Conservation (phyloP, 1,284 basidiomycete species). For the Clitocybe nebularis region DNA sequence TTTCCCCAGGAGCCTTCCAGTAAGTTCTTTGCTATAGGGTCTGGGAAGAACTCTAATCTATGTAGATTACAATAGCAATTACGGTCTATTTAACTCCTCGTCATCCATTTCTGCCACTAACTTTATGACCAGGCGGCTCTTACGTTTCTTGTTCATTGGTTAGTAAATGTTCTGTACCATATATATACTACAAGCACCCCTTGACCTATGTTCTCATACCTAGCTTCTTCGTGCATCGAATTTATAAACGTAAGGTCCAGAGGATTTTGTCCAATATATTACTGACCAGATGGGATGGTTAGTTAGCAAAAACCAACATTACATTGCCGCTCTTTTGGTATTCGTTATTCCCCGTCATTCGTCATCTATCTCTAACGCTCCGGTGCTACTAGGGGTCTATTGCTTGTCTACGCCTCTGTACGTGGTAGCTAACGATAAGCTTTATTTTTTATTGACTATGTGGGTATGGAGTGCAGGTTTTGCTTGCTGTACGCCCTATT, state of each 20-base stretch:
- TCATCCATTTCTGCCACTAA: background rate
- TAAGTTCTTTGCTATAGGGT: slow-evolving; percentile 21
- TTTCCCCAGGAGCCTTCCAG: slow-evolving; percentile 36
- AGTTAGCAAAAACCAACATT: slow-evolving; percentile 39
- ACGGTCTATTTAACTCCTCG: slow-evolving; percentile 42
- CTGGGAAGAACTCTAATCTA: background rate
- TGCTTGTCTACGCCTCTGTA: slow-evolving; percentile 28
- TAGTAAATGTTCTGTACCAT: slow-evolving; percentile 1
- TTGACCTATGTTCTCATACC: background rate
- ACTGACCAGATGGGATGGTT: background rate
- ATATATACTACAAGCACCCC: slow-evolving; percentile 1
- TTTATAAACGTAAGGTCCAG: slow-evolving; percentile 32
- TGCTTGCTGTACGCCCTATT: slow-evolving; percentile 20
- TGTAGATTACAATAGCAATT: slow-evolving; percentile 40
- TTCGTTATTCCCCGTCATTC: slow-evolving; percentile 6
- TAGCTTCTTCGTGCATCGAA: slow-evolving; percentile 33
- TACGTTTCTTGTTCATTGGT: slow-evolving; percentile 40
- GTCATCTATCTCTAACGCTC: background rate
- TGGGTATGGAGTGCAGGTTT: too few relatives aligned
- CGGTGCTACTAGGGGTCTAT: slow-evolving; percentile 21
- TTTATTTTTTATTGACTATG: slow-evolving; percentile 1
- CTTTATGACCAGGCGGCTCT: slow-evolving; percentile 26
- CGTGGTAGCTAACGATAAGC: slow-evolving; percentile 10
- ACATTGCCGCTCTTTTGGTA: slow-evolving; percentile 35
- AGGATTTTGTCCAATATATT: background rate